A percentile compares a stretch with the other conserved stretches of the same genome.
These are phyloP conservation scores for Mrakia hoshinonis DNA, from an alignment of 768 basidiomycete genomes.

Conservation along the genomic window DNA sequence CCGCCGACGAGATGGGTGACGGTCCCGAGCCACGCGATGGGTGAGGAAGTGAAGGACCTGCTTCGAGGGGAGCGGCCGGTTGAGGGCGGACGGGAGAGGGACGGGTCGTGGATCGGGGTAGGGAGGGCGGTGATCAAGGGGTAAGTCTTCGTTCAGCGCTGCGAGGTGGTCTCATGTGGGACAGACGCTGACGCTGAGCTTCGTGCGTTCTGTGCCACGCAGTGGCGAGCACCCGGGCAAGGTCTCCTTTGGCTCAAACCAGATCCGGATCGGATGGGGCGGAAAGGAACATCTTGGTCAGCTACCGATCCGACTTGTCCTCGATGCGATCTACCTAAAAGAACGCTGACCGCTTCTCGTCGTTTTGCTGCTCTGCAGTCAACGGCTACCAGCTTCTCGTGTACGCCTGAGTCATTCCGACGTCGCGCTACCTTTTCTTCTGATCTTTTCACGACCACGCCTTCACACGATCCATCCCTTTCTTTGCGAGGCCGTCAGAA, in stretches of 20 bases:
- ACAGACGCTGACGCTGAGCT: not conserved
- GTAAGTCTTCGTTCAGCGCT: not conserved
- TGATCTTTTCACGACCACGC: too few relatives aligned
- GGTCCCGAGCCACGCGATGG: not conserved
- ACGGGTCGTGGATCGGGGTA: not conserved
- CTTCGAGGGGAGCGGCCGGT: not conserved
- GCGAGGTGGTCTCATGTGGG: not conserved
- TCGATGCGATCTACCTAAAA: not conserved
- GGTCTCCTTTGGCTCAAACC: not conserved
- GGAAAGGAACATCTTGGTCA: not conserved
- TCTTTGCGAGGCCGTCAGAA: too few relatives aligned
- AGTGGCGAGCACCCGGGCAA: slow-evolving; percentile 8
- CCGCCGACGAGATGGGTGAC: not conserved
- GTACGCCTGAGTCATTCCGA: not conserved
- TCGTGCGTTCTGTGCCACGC: not conserved
- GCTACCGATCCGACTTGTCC: not conserved
- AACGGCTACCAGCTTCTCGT: slow-evolving; percentile 12
- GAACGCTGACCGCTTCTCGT: not conserved
- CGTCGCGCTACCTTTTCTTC: too few relatives aligned
- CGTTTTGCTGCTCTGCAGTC: not conserved
- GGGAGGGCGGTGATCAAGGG: not conserved
- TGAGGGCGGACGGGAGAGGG: slow-evolving; percentile 4
- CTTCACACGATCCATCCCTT: too few relatives aligned
- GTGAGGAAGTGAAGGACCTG: slow-evolving; percentile 1
- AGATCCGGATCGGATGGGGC: not conserved